Conservation (phyloP, 352 stramenopile genomes). For the Pythium dissimile region DNA sequence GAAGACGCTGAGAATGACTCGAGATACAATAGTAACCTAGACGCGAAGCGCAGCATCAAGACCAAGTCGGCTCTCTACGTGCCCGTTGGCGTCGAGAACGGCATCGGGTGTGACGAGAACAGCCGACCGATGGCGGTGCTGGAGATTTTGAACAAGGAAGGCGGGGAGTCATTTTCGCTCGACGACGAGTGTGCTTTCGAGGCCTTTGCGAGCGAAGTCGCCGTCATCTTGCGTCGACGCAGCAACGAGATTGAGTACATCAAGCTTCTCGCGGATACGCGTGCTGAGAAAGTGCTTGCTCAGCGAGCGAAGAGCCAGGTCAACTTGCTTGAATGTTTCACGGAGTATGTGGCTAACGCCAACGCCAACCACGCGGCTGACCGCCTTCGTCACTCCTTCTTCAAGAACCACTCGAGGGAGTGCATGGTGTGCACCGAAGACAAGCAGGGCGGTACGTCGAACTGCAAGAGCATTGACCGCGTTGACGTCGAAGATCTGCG, state of each 20-base stretch:
- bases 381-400: conserved; percentile 56
- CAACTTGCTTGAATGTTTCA: conserved; percentile 76
- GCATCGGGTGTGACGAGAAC: conserved; percentile 27
- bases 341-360: conserved; percentile 57
- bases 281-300: conserved; percentile 65
- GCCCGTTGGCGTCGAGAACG: conserved; percentile 71
- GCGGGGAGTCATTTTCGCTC: conserved; percentile 65
- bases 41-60: conserved; percentile 56
- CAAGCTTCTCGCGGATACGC: conserved; percentile 79
- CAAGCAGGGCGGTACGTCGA: conserved; percentile 16
- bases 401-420: conserved; percentile 38
- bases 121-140: conserved; percentile 79
- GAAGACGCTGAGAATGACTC: conserved; percentile 51
- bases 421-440: conserved; percentile 34
- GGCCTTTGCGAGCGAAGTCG: conserved; percentile 82
- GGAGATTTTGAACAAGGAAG: conserved; percentile 87
- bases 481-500: conserved; percentile 11
- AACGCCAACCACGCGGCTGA: conserved; percentile 42
- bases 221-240: conserved; percentile 76
- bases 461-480: conserved; percentile 19
- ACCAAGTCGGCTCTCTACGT: conserved; percentile 80
- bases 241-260: conserved; percentile 89
- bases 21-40: conserved; percentile 51
- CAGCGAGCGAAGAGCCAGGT: conserved; percentile 72
- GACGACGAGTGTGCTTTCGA: conserved; percentile 86